phyloP scores from a whole-genome alignment of 2,329 filamentous ascomycete genomes.

The Orbilia brochopaga region DNA sequence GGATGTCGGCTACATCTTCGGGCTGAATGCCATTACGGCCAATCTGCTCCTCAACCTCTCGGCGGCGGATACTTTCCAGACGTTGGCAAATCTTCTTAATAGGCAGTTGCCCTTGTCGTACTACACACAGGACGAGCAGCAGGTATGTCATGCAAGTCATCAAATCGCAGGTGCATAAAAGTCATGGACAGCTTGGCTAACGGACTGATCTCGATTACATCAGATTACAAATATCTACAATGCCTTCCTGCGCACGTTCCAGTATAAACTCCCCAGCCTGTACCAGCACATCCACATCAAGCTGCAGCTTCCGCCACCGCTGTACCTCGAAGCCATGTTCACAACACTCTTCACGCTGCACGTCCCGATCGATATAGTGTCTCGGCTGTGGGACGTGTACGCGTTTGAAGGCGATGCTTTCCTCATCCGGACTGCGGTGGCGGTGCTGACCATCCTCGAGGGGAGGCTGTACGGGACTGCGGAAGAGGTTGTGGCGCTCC shows the following conservation, averaged over 20 bases:
- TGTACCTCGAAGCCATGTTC: slow-evolving; percentile 69
- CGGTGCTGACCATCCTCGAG: slow-evolving; percentile 66
- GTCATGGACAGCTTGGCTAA: slow-evolving; percentile 1
- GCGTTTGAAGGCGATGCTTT: slow-evolving; percentile 80
- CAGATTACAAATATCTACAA: slow-evolving; percentile 71
- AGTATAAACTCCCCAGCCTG: slow-evolving; percentile 69
- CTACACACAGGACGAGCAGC: slow-evolving; percentile 72
- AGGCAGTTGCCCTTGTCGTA: slow-evolving; percentile 76
- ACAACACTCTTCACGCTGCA: slow-evolving; percentile 69
- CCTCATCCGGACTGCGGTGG: slow-evolving; percentile 73
- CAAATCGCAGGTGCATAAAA: background rate
- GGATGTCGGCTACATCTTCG: slow-evolving; percentile 77
- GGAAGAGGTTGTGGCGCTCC: slow-evolving; percentile 60
- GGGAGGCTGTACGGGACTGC: slow-evolving; percentile 61
- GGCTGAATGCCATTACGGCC: slow-evolving; percentile 76
- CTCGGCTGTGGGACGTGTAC: slow-evolving; percentile 79
- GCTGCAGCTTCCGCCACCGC: slow-evolving; percentile 61
- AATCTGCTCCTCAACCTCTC: slow-evolving; percentile 73
- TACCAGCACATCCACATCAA: slow-evolving; percentile 68
- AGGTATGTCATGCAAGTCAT: slow-evolving; percentile 55
- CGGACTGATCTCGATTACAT: background rate
- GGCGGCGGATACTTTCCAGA: slow-evolving; percentile 70
- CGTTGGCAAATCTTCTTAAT: slow-evolving; percentile 78
- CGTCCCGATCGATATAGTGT: slow-evolving; percentile 72
- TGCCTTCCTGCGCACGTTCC: slow-evolving; percentile 70